Evolutionary conservation across 176 grass and related monocot genomes (phyloP).

Genomic region (Oryza brachyantha): DNA sequence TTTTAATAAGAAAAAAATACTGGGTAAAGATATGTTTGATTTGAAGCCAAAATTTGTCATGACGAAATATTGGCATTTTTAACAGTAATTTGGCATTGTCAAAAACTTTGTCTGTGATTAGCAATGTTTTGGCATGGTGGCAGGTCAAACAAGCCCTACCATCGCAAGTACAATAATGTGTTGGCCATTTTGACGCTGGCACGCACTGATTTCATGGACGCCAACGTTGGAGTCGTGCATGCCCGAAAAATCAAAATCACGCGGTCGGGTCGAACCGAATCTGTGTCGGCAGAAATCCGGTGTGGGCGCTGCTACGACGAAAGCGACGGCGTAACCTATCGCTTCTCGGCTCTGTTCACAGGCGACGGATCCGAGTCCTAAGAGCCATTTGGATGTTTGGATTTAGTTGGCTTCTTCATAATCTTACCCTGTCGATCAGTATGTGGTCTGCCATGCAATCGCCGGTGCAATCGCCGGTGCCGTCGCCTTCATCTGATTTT

Average conservation of each 20-base stretch:
- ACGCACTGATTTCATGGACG: too few species aligned
- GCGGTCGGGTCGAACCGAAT: neutral
- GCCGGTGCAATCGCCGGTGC: neutral
- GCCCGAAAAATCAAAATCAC: neutral
- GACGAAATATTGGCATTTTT: too few species aligned
- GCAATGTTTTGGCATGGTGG: too few species aligned
- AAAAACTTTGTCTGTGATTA: too few species aligned
- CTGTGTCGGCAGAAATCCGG: neutral
- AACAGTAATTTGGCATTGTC: too few species aligned
- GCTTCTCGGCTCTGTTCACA: neutral
- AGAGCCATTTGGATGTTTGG: constrained; percentile 11
- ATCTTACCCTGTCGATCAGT: neutral
- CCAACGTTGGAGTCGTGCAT: neutral
- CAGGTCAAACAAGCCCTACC: too few species aligned
- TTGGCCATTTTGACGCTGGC: too few species aligned
- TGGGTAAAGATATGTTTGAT: too few species aligned
- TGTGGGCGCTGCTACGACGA: neutral
- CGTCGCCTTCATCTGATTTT: neutral
- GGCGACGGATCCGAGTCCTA: neutral
- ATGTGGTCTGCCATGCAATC: neutral
- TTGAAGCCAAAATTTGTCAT: too few species aligned
- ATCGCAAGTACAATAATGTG: too few species aligned
- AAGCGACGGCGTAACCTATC: neutral
- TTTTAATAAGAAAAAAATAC: too few species aligned
- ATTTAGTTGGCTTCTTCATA: neutral